Base-by-base conservation (phyloP, 169 alveolate species). In the Besnoitia besnoiti region DNA sequence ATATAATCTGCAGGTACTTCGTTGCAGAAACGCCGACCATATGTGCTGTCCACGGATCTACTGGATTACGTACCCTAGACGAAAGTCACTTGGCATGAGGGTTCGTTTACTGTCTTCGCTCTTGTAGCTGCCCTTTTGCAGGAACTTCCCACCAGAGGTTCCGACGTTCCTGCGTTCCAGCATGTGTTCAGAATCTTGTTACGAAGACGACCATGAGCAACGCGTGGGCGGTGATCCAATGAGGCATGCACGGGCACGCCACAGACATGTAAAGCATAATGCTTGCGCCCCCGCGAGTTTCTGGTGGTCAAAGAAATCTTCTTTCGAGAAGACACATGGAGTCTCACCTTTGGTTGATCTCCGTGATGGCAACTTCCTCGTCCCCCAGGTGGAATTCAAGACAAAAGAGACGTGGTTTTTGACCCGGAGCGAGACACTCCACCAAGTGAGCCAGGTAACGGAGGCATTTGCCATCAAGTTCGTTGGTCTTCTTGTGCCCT, bases 121-220 rank as follows among this genome's bases (percentile, higher is more conserved):
- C 85, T 94, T 93, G 94, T 94, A 94, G 91, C 76, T 95, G 85
- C 96, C 94, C 93, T 97, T 95, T 91, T 96, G 98, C 92, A 96
- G 84, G 92, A 97, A 97, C 94, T 96, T 96, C 62, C 98, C 97
- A 24, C 97, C 97, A 76, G 94, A 88, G 85, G 96, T 92, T 50
- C 98, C 98, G 35, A 97, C 95, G 87, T 97, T 96, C 75, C 97
- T 96, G 91, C 95, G 97, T 49, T 55, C 73, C n/a, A n/a, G n/a
- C n/a, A n/a, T n/a, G n/a, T n/a, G n/a, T n/a, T n/a, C n/a, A n/a
- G n/a, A n/a, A n/a, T n/a, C n/a, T n/a, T n/a, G n/a, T n/a, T n/a
- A n/a, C n/a, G n/a, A n/a, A n/a, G n/a, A n/a, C n/a, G n/a, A n/a
- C n/a, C n/a, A n/a, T n/a, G n/a, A n/a, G n/a, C n/a, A n/a, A n/a